phyloP scores from a whole-genome alignment of 192 early-diverging fungal genomes.

The Funneliformis mosseae region DNA sequence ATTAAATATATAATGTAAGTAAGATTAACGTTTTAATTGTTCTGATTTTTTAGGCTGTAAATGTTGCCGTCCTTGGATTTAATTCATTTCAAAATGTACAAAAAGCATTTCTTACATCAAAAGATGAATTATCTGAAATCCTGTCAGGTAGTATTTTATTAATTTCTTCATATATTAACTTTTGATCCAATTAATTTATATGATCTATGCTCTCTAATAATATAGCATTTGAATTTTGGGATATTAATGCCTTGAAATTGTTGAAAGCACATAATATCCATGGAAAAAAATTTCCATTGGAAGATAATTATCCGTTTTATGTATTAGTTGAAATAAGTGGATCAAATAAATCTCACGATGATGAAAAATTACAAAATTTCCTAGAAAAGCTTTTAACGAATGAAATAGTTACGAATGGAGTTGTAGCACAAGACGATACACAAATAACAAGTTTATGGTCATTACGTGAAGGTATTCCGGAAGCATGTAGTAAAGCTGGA shows the following conservation, averaged over 20 bases:
- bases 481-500: slow-evolving; percentile 84
- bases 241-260: slow-evolving; percentile 67
- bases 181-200: background rate
- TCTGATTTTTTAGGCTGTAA: slow-evolving; percentile 49
- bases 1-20: background rate
- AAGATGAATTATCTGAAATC: slow-evolving; percentile 84
- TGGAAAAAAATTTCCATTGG: slow-evolving; percentile 66
- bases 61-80: slow-evolving; percentile 82
- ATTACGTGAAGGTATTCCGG: slow-evolving; percentile 94
- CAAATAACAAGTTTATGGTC: slow-evolving; percentile 85
- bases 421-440: slow-evolving; percentile 84
- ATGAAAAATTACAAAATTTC: slow-evolving; percentile 79
- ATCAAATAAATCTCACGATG: slow-evolving; percentile 92
- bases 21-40: background rate
- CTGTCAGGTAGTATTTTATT: slow-evolving; percentile 67
- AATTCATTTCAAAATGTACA: slow-evolving; percentile 80
- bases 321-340: slow-evolving; percentile 95
- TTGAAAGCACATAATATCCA: slow-evolving; percentile 71
- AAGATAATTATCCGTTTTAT: slow-evolving; percentile 77
- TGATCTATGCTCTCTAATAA: background rate
- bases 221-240: slow-evolving; percentile 96
- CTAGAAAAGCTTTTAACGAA: slow-evolving; percentile 80
- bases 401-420: slow-evolving; percentile 82
- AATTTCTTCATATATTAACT: background rate
- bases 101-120: slow-evolving; percentile 75